These are phyloP conservation scores for Nelumbo lutea DNA, from an alignment of 164 flowering plant genomes.

Conservation along the genomic window DNA sequence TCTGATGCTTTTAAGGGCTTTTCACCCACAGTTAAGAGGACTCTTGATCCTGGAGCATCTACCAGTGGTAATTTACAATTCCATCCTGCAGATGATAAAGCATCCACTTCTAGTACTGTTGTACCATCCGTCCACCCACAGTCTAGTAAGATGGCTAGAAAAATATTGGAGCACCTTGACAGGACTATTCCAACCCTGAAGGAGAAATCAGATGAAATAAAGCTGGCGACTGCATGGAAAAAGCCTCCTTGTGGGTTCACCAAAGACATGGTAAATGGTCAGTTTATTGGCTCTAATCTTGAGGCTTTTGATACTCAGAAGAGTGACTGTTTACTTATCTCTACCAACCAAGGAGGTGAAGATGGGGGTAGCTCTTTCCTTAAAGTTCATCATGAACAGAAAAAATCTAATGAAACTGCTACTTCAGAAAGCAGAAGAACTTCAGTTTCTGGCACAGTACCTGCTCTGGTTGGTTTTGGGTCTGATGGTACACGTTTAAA, in stretches of 20 bases:
- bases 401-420: slow-evolving; percentile 16
- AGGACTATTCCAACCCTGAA: slow-evolving; percentile 55
- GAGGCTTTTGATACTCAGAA: slow-evolving; percentile 18
- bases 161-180: slow-evolving; percentile 76
- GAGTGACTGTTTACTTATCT: slow-evolving; percentile 6
- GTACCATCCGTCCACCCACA: slow-evolving; percentile 42
- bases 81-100: slow-evolving; percentile 21
- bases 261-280: slow-evolving; percentile 11
- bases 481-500: background rate
- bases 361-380: slow-evolving; percentile 17
- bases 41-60: slow-evolving; percentile 28
- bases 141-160: slow-evolving; percentile 55
- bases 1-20: slow-evolving; percentile 21
- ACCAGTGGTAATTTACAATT: slow-evolving; percentile 25
- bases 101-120: slow-evolving; percentile 19
- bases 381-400: slow-evolving; percentile 16
- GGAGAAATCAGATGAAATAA: slow-evolving; percentile 58
- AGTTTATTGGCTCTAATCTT: slow-evolving; percentile 7
- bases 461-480: slow-evolving; percentile 7
- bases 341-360: slow-evolving; percentile 21
- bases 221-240: slow-evolving; percentile 46
- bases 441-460: slow-evolving; percentile 17
- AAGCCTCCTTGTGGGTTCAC: slow-evolving; percentile 28
- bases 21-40: slow-evolving; percentile 33
- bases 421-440: slow-evolving; percentile 18